phyloP scores from a whole-genome alignment of 1,284 basidiomycete species.

The Trichosporon ovoides region DNA sequence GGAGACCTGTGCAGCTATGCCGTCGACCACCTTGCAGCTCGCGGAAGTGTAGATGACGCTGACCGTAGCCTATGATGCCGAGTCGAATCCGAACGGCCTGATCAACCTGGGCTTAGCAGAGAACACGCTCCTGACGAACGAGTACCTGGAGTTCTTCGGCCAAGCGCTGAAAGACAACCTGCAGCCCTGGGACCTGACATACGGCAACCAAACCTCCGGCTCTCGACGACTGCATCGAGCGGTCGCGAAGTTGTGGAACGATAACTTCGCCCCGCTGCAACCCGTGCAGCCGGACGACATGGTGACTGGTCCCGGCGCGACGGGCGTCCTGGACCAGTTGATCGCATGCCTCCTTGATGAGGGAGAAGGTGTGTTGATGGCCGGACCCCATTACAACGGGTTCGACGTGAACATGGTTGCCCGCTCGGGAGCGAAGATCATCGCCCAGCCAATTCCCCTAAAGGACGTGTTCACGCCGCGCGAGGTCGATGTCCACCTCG shows the following conservation, averaged over 20 bases:
- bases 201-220: conserved; percentile 16
- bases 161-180: conserved; percentile 8
- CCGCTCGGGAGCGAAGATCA: conserved; percentile 3
- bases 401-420: conserved; percentile 30
- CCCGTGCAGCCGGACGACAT: conserved; percentile 31
- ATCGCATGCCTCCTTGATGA: conserved; percentile 30
- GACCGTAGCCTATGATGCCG: conserved; percentile 12
- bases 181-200: conserved; percentile 13
- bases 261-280: conserved; percentile 23
- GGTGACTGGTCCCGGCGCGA: conserved; percentile 30
- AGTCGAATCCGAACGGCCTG: conserved; percentile 13
- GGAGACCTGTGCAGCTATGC: too few species aligned
- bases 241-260: conserved; percentile 21
- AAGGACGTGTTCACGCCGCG: conserved; percentile 2
- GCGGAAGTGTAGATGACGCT: too few species aligned
- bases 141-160: conserved; percentile 15
- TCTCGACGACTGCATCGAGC: conserved; percentile 12
- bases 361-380: conserved; percentile 36
- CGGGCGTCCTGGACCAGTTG: conserved; percentile 36
- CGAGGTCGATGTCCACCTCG: conserved; percentile 12
- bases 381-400: conserved; percentile 38
- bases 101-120: conserved; percentile 23
- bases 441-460: conserved; percentile 11
- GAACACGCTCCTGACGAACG: conserved; percentile 18
- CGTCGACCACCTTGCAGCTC: too few species aligned